Conservation (phyloP, 176 grass and related monocot species). For the Avena insularis region DNA sequence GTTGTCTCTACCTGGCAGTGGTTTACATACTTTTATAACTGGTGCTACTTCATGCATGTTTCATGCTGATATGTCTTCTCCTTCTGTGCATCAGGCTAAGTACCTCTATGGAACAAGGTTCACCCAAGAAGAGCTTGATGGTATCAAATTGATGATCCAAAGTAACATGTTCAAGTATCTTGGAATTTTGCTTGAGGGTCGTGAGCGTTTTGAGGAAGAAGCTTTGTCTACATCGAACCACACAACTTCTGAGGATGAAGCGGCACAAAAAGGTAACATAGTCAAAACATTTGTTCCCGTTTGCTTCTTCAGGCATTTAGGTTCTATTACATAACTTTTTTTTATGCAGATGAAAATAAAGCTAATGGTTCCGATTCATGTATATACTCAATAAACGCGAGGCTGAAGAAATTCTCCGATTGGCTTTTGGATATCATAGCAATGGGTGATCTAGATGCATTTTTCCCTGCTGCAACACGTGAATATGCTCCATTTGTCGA, state of each 20-base stretch:
- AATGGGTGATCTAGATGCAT: conserved; percentile 94
- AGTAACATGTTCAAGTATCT: conserved; percentile 99
- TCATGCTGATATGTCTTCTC: conserved; percentile 33
- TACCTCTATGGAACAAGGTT: conserved; percentile 84
- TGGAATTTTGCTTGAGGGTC: conserved; percentile 90
- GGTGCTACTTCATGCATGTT: conserved; percentile 7
- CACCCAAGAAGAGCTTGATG: conserved; percentile 78
- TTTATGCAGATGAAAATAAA: conserved; percentile 64
- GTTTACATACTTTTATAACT: neutral
- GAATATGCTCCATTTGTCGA: conserved; percentile 95
- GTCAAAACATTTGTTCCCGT: conserved; percentile 7
- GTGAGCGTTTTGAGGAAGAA: conserved; percentile 94
- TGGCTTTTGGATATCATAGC: conserved; percentile 99
- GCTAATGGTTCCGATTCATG: conserved; percentile 54
- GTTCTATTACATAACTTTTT: conserved; percentile 25
- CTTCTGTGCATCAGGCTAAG: conserved; percentile 64
- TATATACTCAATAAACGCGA: conserved; percentile 90
- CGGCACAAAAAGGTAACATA: conserved; percentile 53
- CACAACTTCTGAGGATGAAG: conserved; percentile 40
- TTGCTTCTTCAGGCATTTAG: neutral
- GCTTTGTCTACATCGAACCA: conserved; percentile 54
- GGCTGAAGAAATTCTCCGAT: conserved; percentile 93
- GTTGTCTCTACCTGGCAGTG: neutral
- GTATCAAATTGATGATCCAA: conserved; percentile 96
- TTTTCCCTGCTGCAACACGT: conserved; percentile 94